Conservation (phyloP, 495 filamentous ascomycete genomes). For the Penicillium argentinense region DNA sequence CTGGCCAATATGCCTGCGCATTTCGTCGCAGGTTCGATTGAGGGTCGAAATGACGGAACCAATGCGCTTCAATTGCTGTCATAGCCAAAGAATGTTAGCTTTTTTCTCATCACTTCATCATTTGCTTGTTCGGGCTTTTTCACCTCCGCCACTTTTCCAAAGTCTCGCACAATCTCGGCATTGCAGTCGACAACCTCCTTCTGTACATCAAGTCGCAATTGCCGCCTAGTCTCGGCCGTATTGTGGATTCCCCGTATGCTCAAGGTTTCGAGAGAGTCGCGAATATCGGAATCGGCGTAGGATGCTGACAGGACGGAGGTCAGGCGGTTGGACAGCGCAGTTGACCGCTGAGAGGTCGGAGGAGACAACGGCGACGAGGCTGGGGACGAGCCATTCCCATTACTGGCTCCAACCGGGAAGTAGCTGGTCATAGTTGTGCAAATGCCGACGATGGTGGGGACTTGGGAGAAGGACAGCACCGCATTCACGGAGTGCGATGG, state of each 20-base stretch:
- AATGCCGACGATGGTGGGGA: conserved; percentile 7
- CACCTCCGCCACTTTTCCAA: conserved; percentile 89
- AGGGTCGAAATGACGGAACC: conserved; percentile 74
- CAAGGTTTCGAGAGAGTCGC: conserved; percentile 76
- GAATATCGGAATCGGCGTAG: conserved; percentile 89
- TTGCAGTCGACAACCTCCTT: conserved; percentile 93
- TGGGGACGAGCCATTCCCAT: conserved; percentile 33
- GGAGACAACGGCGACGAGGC: conserved; percentile 36
- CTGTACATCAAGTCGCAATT: conserved; percentile 80
- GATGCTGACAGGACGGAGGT: conserved; percentile 85
- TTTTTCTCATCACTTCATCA: conserved; percentile 3
- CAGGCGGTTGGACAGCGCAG: conserved; percentile 71
- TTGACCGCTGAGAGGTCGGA: conserved; percentile 44
- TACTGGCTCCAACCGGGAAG: conserved; percentile 30
- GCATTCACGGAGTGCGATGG: conserved; percentile 6
- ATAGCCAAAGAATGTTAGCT: conserved; percentile 2
- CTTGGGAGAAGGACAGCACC: conserved; percentile 21
- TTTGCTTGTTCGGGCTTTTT: conserved; percentile 7
- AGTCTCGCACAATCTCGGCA: conserved; percentile 86
- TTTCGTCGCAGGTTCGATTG: conserved; percentile 78
- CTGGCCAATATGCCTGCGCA: conserved; percentile 71
- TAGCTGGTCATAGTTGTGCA: conserved; percentile 43
- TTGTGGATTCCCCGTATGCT: conserved; percentile 73
- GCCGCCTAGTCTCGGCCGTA: conserved; percentile 74
- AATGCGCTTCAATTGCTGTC: conserved; percentile 82